These are phyloP conservation scores for Bremia lactucae DNA, from an alignment of 352 stramenopile species.

Conservation along the genomic window DNA sequence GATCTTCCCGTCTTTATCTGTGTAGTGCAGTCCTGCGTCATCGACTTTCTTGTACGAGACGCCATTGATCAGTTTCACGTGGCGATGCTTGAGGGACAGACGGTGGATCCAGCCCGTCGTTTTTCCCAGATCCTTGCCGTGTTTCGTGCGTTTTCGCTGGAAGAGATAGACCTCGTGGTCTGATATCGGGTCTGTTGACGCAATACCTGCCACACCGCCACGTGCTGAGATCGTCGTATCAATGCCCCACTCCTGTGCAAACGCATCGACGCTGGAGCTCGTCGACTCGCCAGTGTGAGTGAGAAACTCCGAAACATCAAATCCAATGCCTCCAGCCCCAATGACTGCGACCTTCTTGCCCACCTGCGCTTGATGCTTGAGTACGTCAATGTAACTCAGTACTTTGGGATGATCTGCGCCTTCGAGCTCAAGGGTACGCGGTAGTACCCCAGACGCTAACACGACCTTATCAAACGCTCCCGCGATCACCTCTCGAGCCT, in stretches of 20 bases:
- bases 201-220: slow-evolving; percentile 70
- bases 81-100: slow-evolving; percentile 81
- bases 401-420: slow-evolving; percentile 85
- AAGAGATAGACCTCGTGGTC: slow-evolving; percentile 88
- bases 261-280: slow-evolving; percentile 63
- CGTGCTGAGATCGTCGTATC: slow-evolving; percentile 75
- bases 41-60: slow-evolving; percentile 93
- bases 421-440: slow-evolving; percentile 83
- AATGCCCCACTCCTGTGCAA: slow-evolving; percentile 92
- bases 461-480: slow-evolving; percentile 88
- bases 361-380: slow-evolving; percentile 82
- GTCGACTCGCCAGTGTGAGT: slow-evolving; percentile 68
- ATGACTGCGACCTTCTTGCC: slow-evolving; percentile 92
- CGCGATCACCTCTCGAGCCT: slow-evolving; percentile 39
- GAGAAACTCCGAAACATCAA: slow-evolving; percentile 95
- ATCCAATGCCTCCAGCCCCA: slow-evolving; percentile 95
- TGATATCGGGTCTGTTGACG: slow-evolving; percentile 25
- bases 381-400: slow-evolving; percentile 93
- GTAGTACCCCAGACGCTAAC: slow-evolving; percentile 90
- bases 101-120: slow-evolving; percentile 97
- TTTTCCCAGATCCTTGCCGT: slow-evolving; percentile 86
- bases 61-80: slow-evolving; percentile 89
- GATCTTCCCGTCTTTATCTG: slow-evolving; percentile 71
- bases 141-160: slow-evolving; percentile 91
- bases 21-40: slow-evolving; percentile 90